phyloP scores from a whole-genome alignment of 306 rosid genomes.

The Trifolium subterraneum region DNA sequence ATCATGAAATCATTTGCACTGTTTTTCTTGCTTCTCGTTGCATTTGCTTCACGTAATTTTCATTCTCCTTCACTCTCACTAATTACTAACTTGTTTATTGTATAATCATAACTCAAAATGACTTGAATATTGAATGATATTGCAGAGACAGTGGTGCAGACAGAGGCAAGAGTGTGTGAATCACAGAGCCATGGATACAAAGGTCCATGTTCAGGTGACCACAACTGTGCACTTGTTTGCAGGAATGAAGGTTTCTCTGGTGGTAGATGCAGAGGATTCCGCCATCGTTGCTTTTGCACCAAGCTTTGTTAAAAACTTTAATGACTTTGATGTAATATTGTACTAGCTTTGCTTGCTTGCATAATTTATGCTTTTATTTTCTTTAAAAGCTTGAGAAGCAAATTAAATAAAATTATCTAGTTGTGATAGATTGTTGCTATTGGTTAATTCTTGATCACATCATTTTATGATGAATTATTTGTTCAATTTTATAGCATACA shows the following conservation, averaged over 20 bases:
- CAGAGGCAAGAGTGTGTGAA: slow-evolving; percentile 53
- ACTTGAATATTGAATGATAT: background rate
- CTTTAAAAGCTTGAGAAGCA: no score
- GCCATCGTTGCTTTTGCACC: slow-evolving; percentile 61
- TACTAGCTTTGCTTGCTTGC: no score
- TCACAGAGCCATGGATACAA: slow-evolving; percentile 49
- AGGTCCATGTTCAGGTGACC: slow-evolving; percentile 41
- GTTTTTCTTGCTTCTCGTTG: slow-evolving; percentile 41
- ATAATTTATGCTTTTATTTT: no score
- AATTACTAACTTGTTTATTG: background rate
- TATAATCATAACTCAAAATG: background rate
- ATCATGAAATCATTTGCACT: slow-evolving; percentile 39
- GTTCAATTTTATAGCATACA: no score
- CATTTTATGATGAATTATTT: no score
- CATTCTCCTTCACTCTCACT: background rate
- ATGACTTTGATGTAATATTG: no score
- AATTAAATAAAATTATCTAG: no score
- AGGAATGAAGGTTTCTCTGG: slow-evolving; percentile 57
- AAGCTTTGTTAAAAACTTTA: slow-evolving; percentile 34
- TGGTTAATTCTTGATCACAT: no score
- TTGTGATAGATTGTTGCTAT: no score
- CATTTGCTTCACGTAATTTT: slow-evolving; percentile 45
- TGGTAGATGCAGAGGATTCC: slow-evolving; percentile 55
- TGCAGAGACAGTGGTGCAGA: slow-evolving; percentile 42
- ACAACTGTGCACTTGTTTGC: slow-evolving; percentile 55